Base-by-base conservation (phyloP, 257 asterid genomes). In the Salvia hispanica region DNA sequence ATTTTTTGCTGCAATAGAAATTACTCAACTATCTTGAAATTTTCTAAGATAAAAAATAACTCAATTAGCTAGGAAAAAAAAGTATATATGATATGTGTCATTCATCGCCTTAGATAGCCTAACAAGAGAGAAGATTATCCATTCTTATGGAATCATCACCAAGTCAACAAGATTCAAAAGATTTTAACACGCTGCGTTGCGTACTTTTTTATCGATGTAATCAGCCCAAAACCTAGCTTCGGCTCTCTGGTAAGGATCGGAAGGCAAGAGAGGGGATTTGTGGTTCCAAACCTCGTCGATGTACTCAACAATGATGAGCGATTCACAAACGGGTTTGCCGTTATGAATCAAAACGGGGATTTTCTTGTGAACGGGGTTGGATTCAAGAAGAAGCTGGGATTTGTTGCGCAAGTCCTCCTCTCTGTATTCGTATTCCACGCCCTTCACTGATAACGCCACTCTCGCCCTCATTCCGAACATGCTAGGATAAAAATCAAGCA, bases 261-360 rank as follows among this genome's bases (percentile, higher is more conserved):
- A 76, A 7, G 91, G 86, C 61, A 85, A 18, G 48, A 85, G 53
- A 0, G 91, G 86, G 40, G 78, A 33, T 6, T 43, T 64, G 9
- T 61, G 58, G 36, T 51, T 76, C 94, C 86, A 84, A 12, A 65
- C 77, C 50, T 85, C 86, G 33, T 85, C 95, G 8, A 87, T 34
- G 6, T 34, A 34, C 6, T 34, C 6, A 34, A 34, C 6, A 34
- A 34, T 34, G 39, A 34, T 34, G 6, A 34, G 6, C 6, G 39
- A 34, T 34, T 34, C 39, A 5, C 39, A 34, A 34, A 34, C 39
- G 39, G 86, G 82, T 4, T 84, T 87, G 4, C 84, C 85, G n/a
- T 77, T 76, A 70, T 86, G 89, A 28, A 83, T 76, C 56, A 85
- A 15, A 14, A 65, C 77, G 0, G 48, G 88, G 28, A 82, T 60